phyloP scores from a whole-genome alignment of 1,284 basidiomycete genomes.

The Rhizopogon hawkerae region DNA sequence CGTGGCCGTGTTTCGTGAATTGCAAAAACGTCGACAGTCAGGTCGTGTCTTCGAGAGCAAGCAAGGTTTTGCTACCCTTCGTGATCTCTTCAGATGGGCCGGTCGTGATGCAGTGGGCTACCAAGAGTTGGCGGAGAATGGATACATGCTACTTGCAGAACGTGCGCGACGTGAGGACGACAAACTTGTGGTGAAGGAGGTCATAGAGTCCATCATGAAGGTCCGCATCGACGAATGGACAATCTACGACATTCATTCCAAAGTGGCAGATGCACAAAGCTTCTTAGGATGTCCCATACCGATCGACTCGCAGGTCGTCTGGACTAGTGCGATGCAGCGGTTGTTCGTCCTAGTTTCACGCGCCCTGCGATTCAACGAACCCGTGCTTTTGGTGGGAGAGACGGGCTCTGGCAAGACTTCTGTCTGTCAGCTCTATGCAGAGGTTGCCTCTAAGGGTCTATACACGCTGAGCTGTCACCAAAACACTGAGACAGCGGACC shows the following conservation, averaged over 20 bases:
- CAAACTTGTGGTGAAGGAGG: conserved; percentile 82
- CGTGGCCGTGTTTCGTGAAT: conserved; percentile 86
- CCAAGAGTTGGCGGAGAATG: conserved; percentile 91
- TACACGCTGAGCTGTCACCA: conserved; percentile 92
- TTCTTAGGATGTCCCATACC: conserved; percentile 56
- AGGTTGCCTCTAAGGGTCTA: conserved; percentile 55
- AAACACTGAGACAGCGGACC: conserved; percentile 98
- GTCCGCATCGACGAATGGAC: conserved; percentile 70
- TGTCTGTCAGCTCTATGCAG: conserved; percentile 86
- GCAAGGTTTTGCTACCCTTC: conserved; percentile 92
- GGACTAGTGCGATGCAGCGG: conserved; percentile 91
- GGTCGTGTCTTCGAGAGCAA: conserved; percentile 96
- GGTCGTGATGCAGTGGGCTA: conserved; percentile 82
- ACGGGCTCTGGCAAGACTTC: conserved; percentile 98
- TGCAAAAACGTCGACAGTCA: conserved; percentile 87
- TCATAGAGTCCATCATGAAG: conserved; percentile 87
- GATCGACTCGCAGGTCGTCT: conserved; percentile 54
- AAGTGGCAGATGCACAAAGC: conserved; percentile 33
- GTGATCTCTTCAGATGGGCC: conserved; percentile 98
- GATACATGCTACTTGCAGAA: conserved; percentile 97
- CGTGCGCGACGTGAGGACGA: conserved; percentile 82
- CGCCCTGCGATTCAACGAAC: conserved; percentile 86
- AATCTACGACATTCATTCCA: conserved; percentile 60
- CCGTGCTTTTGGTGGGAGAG: conserved; percentile 95
- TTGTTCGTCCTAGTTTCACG: conserved; percentile 80